Conservation (phyloP, 1,139 yeast genomes). For the Geotrichum europaeum region DNA sequence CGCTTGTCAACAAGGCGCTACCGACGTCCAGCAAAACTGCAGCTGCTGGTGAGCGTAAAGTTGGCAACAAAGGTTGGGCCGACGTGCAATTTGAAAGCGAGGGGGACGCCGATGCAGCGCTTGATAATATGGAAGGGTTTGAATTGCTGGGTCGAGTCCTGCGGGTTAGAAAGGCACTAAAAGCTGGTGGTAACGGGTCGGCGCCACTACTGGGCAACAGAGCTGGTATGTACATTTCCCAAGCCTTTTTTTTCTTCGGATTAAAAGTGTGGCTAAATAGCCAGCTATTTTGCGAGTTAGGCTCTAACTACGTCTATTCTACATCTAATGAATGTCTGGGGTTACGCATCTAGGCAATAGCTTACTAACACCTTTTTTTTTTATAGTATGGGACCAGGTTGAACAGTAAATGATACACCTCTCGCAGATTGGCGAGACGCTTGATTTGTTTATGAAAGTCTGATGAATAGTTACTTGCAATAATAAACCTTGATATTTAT, state of each 20-base stretch:
- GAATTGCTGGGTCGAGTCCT: constrained; percentile 30
- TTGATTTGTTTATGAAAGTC: neutral
- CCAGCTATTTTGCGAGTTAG: neutral
- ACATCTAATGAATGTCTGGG: neutral
- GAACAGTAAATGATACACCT: neutral
- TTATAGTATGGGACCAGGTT: neutral
- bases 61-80: constrained; percentile 25
- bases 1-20: neutral
- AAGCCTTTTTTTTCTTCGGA: neutral
- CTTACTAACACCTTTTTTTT: neutral
- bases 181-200: neutral
- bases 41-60: neutral
- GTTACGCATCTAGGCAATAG: neutral
- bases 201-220: neutral
- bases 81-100: constrained; percentile 30
- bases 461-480: neutral
- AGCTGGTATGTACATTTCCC: neutral
- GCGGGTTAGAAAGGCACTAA: constrained; percentile 22
- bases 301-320: neutral
- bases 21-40: neutral
- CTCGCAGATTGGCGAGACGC: neutral
- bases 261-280: neutral
- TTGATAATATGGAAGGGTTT: constrained; percentile 35
- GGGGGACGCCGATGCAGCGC: constrained; percentile 35
- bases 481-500: neutral